phyloP scores from a whole-genome alignment of 306 rosid species.

The Medicago arabica region DNA sequence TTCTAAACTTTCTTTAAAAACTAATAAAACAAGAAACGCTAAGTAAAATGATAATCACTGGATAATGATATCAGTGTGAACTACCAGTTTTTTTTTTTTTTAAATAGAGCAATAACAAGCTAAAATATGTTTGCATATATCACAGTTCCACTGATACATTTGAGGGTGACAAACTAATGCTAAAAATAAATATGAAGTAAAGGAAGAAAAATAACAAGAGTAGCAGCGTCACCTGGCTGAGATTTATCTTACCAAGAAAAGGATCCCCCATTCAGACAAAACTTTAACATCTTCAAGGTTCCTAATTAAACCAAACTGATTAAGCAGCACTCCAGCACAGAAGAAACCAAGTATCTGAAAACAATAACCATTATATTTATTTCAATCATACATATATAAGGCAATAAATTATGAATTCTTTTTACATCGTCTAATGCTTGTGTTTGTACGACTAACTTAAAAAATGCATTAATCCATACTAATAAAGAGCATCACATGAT shows the following conservation, averaged over 20 bases:
- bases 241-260: slow-evolving; percentile 90
- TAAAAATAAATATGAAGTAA: not conserved
- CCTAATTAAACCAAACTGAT: slow-evolving; percentile 96
- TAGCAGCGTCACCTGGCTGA: slow-evolving; percentile 32
- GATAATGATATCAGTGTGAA: too few species aligned
- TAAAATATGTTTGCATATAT: slow-evolving; percentile 32
- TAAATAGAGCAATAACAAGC: not conserved
- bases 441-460: too few species aligned
- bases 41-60: too few species aligned
- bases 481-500: not conserved
- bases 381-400: slow-evolving; percentile 26
- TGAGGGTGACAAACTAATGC: slow-evolving; percentile 28
- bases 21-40: too few species aligned
- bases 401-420: slow-evolving; percentile 18
- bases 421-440: slow-evolving; percentile 10
- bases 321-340: slow-evolving; percentile 90
- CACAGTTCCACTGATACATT: slow-evolving; percentile 23
- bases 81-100: too few species aligned
- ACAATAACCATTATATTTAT: slow-evolving; percentile 39
- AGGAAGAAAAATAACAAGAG: not conserved
- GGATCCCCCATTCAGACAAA: slow-evolving; percentile 98
- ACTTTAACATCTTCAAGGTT: slow-evolving; percentile 90
- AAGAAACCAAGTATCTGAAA: slow-evolving; percentile 98
- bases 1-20: too few species aligned
- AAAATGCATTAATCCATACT: slow-evolving; percentile 11